Evolutionary conservation across 1,284 basidiomycete species (phyloP), one percentile per base, ranked within the genome.

Genomic region (Trametes polyzona): DNA sequence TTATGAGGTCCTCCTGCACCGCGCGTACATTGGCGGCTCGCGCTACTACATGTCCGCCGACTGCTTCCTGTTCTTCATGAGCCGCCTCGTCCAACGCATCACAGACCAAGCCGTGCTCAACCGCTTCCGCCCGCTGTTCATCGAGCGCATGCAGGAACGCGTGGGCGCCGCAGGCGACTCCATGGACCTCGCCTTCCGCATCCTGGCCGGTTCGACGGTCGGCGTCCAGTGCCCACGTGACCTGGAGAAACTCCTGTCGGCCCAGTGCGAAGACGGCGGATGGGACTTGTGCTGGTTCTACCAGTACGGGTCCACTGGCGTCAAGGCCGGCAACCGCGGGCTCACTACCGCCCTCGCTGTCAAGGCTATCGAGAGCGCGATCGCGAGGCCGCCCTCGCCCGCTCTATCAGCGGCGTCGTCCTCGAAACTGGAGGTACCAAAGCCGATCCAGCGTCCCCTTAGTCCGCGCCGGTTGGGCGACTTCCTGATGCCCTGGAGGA

Each of bases 31-130:
- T 19, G 76, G 81, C 17, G 83, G 83, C 4, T 83, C 83, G 16
- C 74, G 80, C 11, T 86, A 85, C 66, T 85, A 86, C 64, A 74
- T 74, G 36, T 78, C 76, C 0, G 70, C 82, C 0, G 83, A 84
- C 65, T 76, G 74, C 57, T 84, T 83, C 67, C 74, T 84, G 8
- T 84, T 73, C 67, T 84, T 84, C 70, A 67, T 83, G 48, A 72
- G 73, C 49, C 79, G 83, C 14, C 74, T 86, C 4, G 70, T 84
- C 16, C 63, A 69, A 12, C 68, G 60, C 16, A 69, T 74, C 3
- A 57, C 62, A 19, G 75, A 78, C 60, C 50, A 36, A 4, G 46
- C 44, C 12, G 58, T 80, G 10, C 74, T 76, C 21, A 64, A 62
- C 11, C 62, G 69, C 19, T 61, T 83, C 55, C 71, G 69, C 35